A percentile compares a stretch with the other conserved stretches of the same genome.
Conservation (phyloP, 2,329 filamentous ascomycete genomes). For the Fusarium illudens region DNA sequence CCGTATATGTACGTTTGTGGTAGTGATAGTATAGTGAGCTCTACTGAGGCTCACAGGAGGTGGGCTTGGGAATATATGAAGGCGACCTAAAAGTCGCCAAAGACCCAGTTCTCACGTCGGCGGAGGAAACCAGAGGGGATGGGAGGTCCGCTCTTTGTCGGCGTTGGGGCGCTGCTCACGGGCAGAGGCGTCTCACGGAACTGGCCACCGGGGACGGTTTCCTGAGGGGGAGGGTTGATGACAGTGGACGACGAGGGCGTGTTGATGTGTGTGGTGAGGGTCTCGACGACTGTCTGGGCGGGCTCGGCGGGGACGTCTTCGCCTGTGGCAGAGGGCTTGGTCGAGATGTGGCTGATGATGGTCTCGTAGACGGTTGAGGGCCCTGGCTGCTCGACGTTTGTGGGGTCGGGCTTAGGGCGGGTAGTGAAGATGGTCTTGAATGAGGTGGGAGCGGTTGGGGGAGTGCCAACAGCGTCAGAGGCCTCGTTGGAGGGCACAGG, state of each 20-base stretch:
- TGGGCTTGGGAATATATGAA: neutral
- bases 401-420: constrained; percentile 9
- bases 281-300: constrained; percentile 25
- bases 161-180: constrained; percentile 6
- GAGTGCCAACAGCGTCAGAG: constrained; percentile 3
- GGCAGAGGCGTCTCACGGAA: constrained; percentile 33
- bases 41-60: neutral
- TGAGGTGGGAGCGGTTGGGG: constrained; percentile 27
- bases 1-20: constrained; percentile 30
- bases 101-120: constrained; percentile 37
- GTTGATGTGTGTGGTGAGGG: constrained; percentile 23
- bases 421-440: constrained; percentile 33
- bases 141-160: constrained; percentile 20
- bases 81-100: constrained; percentile 33
- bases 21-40: neutral
- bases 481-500: constrained; percentile 8
- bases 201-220: constrained; percentile 35
- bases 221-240: constrained; percentile 4
- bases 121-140: constrained; percentile 35
- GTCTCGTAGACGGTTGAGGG: neutral
- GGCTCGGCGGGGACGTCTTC: constrained; percentile 2
- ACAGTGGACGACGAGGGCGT: constrained; percentile 11
- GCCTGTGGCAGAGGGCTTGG: neutral
- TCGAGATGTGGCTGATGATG: neutral
- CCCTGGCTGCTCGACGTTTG: neutral